Evolutionary conservation across 1,284 basidiomycete species (phyloP).

Genomic region (Fomitopsis schrenkii): DNA sequence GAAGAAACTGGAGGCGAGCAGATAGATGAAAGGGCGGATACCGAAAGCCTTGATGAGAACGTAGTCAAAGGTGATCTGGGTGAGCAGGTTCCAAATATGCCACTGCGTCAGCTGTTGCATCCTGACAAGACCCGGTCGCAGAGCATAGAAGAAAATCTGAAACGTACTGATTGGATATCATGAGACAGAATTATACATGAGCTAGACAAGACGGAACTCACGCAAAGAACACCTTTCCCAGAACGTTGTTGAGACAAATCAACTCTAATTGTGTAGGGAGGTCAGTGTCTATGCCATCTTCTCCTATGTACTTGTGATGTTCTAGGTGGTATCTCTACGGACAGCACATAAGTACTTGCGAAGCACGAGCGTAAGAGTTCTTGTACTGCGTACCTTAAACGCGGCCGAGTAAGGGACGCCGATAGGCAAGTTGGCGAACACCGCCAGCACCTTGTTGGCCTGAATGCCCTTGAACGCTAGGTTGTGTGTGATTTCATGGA

Average conservation of each 20-base stretch:
- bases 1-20: conserved; percentile 88
- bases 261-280: conserved; percentile 87
- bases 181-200: neutral
- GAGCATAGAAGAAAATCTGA: conserved; percentile 97
- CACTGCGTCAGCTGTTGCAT: conserved; percentile 79
- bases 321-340: conserved; percentile 86
- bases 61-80: conserved; percentile 74
- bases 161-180: conserved; percentile 64
- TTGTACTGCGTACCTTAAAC: conserved; percentile 71
- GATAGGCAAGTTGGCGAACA: conserved; percentile 91
- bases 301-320: conserved; percentile 93
- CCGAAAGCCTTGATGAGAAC: conserved; percentile 64
- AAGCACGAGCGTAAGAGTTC: neutral
- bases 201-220: conserved; percentile 34
- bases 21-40: conserved; percentile 69
- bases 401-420: conserved; percentile 94
- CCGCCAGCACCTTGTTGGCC: conserved; percentile 85
- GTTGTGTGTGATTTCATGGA: conserved; percentile 99
- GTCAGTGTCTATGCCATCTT: conserved; percentile 95
- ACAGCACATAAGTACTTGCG: neutral
- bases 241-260: conserved; percentile 86
- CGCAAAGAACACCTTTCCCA: conserved; percentile 98
- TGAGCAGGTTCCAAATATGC: conserved; percentile 78
- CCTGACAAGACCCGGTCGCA: conserved; percentile 93
- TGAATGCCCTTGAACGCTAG: conserved; percentile 85